Evolutionary conservation across 257 asterid genomes (phyloP).

Genomic region (Dorcoceras hygrometricum): DNA sequence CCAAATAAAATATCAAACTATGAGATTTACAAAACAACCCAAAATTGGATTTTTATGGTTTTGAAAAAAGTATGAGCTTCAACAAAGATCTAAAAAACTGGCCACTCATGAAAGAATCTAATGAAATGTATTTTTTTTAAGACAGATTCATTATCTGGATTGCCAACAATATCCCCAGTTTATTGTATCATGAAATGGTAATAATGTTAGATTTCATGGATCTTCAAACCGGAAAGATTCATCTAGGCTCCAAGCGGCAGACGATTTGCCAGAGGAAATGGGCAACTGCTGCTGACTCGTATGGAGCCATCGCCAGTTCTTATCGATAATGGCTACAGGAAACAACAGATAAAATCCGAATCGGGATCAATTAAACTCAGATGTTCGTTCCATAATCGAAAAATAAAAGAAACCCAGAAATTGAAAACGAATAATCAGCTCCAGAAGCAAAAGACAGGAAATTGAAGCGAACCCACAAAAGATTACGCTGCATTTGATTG

Average conservation of each 20-base stretch:
- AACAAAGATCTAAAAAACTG: too few species aligned
- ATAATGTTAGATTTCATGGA: constrained; percentile 39
- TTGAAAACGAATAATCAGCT: too few species aligned
- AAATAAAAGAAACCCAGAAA: not conserved
- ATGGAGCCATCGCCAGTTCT: constrained; percentile 46
- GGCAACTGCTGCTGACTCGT: constrained; percentile 93
- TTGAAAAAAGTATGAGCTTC: too few species aligned
- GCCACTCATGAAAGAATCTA: not conserved
- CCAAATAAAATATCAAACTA: not conserved
- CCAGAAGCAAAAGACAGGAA: not conserved
- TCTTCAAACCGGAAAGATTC: constrained; percentile 50
- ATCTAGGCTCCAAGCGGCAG: constrained; percentile 95
- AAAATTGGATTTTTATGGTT: not conserved
- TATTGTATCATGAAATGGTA: constrained; percentile 64
- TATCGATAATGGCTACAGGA: not conserved
- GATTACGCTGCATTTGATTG: too few species aligned
- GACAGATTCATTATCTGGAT: not conserved
- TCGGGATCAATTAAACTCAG: not conserved
- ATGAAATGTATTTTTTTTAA: too few species aligned
- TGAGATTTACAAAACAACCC: not conserved
- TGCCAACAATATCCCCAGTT: constrained; percentile 35
- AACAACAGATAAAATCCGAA: not conserved
- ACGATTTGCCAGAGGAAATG: constrained; percentile 50
- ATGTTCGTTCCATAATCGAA: not conserved
- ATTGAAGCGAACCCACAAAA: not conserved